Base-by-base conservation (phyloP, 306 rosid genomes). In the Begonia peltatifolia region DNA sequence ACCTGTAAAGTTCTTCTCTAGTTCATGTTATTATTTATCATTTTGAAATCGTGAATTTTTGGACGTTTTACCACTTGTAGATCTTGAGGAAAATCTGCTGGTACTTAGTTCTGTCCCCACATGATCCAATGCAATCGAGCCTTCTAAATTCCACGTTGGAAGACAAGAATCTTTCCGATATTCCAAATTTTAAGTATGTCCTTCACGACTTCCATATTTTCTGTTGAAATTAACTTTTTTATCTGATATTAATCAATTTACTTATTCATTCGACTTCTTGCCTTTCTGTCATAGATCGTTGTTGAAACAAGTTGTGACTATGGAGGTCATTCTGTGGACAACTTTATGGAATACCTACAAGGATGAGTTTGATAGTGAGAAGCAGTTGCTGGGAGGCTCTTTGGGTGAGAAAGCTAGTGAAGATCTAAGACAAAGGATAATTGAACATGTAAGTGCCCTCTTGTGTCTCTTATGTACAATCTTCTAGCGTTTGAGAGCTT, bases 251-350 rank as follows among this genome's bases (percentile, higher is more conserved):
- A 30, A 44, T 44, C 48, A 6, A 10, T 0, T 44, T 44, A 44
- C 5, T 50, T 42, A 46, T 15, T 56, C n/a, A 11, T 22, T 56
- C 3, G 16, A 17, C 18, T 56, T 14, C 15, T 14, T 10, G 52
- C 12, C 4, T 13, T 64, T 59, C 41, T 53, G 55, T 48, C 41
- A 4, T 49, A 83, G 96, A 70, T 75, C 66, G 58, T 78, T 87
- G 47, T 72, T 87, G 70, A 87, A 87, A 75, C 94, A 83, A 58
- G 61, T 87, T 55, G 79, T 80, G 57, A 87, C 94, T 20, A 83
- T 87, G 94, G 96, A 87, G 69, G 96, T 87, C 25, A 63, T 87
- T 61, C 94, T 80, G 62, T 87, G 96, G 96, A 87, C 82, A 11
- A 59, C 69, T 50, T 69, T 83, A 35, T 83, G 94, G 96, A 78